Percentiles rank a stretch among this genome's conserved stretches.
These are phyloP conservation scores for Paecilomyces sp. DNA, from an alignment of 2,329 filamentous ascomycete genomes.

Conservation along the genomic window DNA sequence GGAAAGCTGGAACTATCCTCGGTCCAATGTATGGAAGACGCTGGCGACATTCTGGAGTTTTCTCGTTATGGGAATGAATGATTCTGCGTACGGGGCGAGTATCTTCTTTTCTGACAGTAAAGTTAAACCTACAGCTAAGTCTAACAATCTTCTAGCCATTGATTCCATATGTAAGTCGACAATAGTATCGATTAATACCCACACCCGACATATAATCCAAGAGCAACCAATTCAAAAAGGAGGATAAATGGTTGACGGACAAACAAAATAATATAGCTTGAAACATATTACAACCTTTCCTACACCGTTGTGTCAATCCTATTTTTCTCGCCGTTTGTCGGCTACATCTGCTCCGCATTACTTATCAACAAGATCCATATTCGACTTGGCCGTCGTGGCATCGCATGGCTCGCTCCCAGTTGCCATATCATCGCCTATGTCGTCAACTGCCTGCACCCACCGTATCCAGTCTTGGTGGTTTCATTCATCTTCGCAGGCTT, in stretches of 20 bases:
- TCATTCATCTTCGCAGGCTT: slow-evolving; percentile 29
- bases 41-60: slow-evolving; percentile 1
- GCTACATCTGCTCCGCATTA: slow-evolving; percentile 41
- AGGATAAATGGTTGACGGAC: background rate
- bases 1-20: slow-evolving; percentile 10
- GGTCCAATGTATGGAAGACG: slow-evolving; percentile 3
- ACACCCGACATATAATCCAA: too few relatives aligned
- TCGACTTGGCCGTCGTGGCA: slow-evolving; percentile 58
- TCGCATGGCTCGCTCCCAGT: slow-evolving; percentile 53
- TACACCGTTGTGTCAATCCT: slow-evolving; percentile 42
- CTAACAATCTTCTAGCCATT: background rate
- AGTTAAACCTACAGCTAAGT: background rate
- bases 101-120: background rate
- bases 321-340: slow-evolving; percentile 43
- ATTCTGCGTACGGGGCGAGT: slow-evolving; percentile 9
- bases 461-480: slow-evolving; percentile 27
- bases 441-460: slow-evolving; percentile 23
- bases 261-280: slow-evolving; percentile 22
- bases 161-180: background rate
- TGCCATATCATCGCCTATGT: slow-evolving; percentile 24
- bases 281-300: slow-evolving; percentile 31
- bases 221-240: too few relatives aligned
- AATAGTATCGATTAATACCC: too few relatives aligned
- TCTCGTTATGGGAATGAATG: slow-evolving; percentile 16
- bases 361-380: slow-evolving; percentile 39